Conservation (phyloP, 164 flowering plant genomes). For the Euptelea pleiosperma region DNA sequence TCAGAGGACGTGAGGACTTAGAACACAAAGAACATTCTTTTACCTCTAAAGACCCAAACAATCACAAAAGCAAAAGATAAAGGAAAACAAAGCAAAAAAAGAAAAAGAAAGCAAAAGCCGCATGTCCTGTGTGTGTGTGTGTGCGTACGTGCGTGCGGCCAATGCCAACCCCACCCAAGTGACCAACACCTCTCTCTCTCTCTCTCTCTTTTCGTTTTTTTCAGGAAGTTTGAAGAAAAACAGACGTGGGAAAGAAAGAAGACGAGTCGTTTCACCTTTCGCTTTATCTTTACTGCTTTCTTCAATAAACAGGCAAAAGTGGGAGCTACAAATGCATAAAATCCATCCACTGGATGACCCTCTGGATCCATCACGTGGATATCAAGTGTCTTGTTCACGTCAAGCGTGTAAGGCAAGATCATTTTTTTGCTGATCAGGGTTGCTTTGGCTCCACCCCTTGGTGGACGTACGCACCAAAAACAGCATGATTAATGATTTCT, state of each 20-base stretch:
- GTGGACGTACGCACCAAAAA: no score
- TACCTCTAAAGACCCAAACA: background rate
- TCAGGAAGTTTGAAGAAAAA: conserved; percentile 1
- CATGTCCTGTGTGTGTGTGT: conserved; percentile 7
- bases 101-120: conserved; percentile 14
- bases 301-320: no score
- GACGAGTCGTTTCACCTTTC: conserved; percentile 18
- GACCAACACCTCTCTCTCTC: background rate
- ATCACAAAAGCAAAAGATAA: conserved; percentile 14
- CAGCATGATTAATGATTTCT: no score
- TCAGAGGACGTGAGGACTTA: no score
- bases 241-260: conserved; percentile 4
- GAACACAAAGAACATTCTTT: no score
- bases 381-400: no score
- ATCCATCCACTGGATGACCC: no score
- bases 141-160: background rate
- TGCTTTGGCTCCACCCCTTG: no score
- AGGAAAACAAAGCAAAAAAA: background rate
- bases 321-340: no score
- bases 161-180: background rate
- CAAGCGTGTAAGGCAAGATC: no score
- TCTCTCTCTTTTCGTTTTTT: conserved; percentile 8
- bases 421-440: no score
- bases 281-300: conserved; percentile 16
- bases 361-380: no score